A percentile compares a stretch with the other conserved stretches of the same genome.
Evolutionary conservation across 176 grass and related monocot species (phyloP).

Genomic region (Coix lacrymajobi): DNA sequence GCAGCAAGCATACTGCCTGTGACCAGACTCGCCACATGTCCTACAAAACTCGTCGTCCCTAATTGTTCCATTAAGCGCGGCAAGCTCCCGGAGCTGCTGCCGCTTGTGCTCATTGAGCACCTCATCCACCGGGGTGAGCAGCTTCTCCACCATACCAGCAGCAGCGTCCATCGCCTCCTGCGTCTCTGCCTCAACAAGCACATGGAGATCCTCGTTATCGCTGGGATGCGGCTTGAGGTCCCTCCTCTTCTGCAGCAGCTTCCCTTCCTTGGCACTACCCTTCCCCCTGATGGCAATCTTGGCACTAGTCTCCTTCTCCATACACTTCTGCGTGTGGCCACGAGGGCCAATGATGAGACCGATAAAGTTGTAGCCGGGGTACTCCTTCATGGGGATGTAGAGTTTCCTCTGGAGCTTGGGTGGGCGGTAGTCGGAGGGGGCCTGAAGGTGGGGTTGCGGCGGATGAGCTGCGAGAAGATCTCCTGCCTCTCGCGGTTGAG

Average conservation of each 20-base stretch:
- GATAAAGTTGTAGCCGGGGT: slow-evolving; percentile 90
- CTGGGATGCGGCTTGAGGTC: slow-evolving; percentile 79
- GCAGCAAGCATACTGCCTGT: slow-evolving; percentile 80
- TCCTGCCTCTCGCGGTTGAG: slow-evolving; percentile 87
- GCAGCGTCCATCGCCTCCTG: slow-evolving; percentile 76
- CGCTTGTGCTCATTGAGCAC: slow-evolving; percentile 96
- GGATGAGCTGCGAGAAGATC: slow-evolving; percentile 97
- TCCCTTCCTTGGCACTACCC: slow-evolving; percentile 93
- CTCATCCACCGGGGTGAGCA: slow-evolving; percentile 91
- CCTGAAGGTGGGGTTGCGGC: slow-evolving; percentile 86
- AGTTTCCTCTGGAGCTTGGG: slow-evolving; percentile 97
- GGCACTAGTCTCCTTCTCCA: slow-evolving; percentile 97
- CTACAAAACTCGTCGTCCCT: slow-evolving; percentile 95
- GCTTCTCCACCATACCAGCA: slow-evolving; percentile 93
- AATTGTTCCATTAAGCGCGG: slow-evolving; percentile 87
- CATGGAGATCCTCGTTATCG: slow-evolving; percentile 96
- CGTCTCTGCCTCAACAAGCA: slow-evolving; percentile 90
- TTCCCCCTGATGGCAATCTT: slow-evolving; percentile 98
- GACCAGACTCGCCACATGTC: slow-evolving; percentile 84
- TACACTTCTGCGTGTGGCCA: slow-evolving; percentile 92
- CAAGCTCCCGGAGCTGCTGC: slow-evolving; percentile 87
- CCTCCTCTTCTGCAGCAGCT: slow-evolving; percentile 89
- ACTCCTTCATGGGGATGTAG: slow-evolving; percentile 98
- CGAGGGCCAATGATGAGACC: slow-evolving; percentile 84
- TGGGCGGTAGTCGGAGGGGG: slow-evolving; percentile 78